These are phyloP conservation scores for Penicillium samsonianum DNA, from an alignment of 495 filamentous ascomycete species.

Conservation along the genomic window DNA sequence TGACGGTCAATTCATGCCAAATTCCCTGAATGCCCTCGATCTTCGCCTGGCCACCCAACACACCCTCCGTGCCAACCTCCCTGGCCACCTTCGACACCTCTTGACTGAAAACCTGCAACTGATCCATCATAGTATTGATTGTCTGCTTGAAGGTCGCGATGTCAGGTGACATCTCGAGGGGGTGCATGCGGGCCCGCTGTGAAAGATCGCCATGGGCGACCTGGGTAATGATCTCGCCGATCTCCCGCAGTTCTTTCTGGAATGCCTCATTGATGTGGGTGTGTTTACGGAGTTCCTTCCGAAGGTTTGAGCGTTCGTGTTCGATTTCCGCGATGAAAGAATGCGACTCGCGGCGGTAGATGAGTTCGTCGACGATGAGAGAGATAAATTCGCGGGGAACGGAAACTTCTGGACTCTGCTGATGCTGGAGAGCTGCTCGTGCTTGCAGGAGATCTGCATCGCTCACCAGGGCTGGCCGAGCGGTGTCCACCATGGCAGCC, in stretches of 20 bases:
- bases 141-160: constrained; percentile 92
- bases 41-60: constrained; percentile 83
- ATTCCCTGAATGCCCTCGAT: constrained; percentile 88
- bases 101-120: constrained; percentile 87
- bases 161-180: constrained; percentile 89
- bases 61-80: constrained; percentile 90
- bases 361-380: constrained; percentile 53
- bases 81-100: constrained; percentile 88
- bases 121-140: constrained; percentile 92
- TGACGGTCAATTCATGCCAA: constrained; percentile 91
- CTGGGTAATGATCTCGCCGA: constrained; percentile 87
- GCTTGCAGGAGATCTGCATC: constrained; percentile 64
- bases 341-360: constrained; percentile 34
- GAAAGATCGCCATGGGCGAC: constrained; percentile 88
- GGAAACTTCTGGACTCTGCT: constrained; percentile 62
- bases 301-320: constrained; percentile 58
- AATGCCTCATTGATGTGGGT: constrained; percentile 93
- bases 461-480: constrained; percentile 41
- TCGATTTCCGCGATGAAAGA: constrained; percentile 38
- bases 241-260: constrained; percentile 87
- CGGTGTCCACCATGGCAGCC: constrained; percentile 24
- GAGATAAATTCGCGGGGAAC: constrained; percentile 60
- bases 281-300: constrained; percentile 84
- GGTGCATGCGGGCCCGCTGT: constrained; percentile 88
- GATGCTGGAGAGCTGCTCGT: constrained; percentile 65